Evolutionary conservation across 2,329 filamentous ascomycete genomes (phyloP).

Genomic region (Colletotrichum sp.): DNA sequence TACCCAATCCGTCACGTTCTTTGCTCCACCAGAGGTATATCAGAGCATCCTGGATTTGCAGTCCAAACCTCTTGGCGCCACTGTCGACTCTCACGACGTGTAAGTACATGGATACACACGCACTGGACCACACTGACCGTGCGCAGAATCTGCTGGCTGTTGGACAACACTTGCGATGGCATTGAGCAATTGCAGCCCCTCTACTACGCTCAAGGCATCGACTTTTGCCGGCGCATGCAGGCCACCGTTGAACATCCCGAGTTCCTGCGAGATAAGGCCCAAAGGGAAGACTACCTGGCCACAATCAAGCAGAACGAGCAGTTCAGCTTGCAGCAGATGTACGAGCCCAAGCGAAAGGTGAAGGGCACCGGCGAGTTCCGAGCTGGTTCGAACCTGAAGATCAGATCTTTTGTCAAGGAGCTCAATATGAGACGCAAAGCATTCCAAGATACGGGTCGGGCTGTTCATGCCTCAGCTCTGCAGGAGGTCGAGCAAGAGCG

Average conservation of each 20-base stretch:
- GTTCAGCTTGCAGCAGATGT: constrained; percentile 63
- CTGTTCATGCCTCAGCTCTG: constrained; percentile 54
- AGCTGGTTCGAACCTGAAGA: constrained; percentile 12
- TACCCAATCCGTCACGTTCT: constrained; percentile 61
- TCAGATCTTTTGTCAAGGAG: constrained; percentile 34
- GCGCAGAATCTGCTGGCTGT: constrained; percentile 53
- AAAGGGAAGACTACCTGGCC: constrained; percentile 38
- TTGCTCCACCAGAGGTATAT: constrained; percentile 65
- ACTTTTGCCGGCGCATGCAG: constrained; percentile 63
- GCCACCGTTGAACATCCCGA: constrained; percentile 46
- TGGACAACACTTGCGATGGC: constrained; percentile 65
- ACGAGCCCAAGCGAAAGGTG: constrained; percentile 39
- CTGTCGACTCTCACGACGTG: constrained; percentile 54
- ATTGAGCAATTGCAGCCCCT: constrained; percentile 65
- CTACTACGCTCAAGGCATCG: constrained; percentile 63
- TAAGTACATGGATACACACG: constrained; percentile 10
- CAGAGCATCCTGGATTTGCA: constrained; percentile 61
- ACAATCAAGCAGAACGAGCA: constrained; percentile 57
- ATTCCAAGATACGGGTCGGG: constrained; percentile 41
- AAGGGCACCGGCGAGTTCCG: constrained; percentile 24
- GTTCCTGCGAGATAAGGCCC: constrained; percentile 39
- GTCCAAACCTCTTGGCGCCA: constrained; percentile 27
- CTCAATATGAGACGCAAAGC: constrained; percentile 30
- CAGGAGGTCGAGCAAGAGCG: constrained; percentile 66
- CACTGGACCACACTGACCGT: background rate